A percentile compares a stretch with the other conserved stretches of the same genome.
Evolutionary conservation across 257 asterid genomes (phyloP).

Genomic region (Nicotiana paniculata): DNA sequence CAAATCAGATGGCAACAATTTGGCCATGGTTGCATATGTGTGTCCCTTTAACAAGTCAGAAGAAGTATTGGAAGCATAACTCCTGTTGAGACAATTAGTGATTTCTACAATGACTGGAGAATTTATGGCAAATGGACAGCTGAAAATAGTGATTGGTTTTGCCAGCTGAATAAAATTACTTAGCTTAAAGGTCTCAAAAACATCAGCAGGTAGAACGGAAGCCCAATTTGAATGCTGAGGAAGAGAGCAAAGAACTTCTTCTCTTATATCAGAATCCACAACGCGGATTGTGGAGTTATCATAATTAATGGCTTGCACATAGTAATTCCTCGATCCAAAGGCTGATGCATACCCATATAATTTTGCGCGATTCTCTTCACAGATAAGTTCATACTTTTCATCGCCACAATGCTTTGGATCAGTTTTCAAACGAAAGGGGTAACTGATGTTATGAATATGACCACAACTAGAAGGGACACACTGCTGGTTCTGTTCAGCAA

Average conservation of each 20-base stretch:
- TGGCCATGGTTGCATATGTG: conserved; percentile 10
- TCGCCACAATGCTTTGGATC: conserved; percentile 3
- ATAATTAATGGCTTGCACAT: conserved; percentile 24
- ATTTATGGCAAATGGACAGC: conserved; percentile 18
- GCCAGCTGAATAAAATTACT: no score
- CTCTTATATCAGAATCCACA: conserved; percentile 5
- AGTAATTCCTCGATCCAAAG: neutral
- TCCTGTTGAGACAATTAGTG: neutral
- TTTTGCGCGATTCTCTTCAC: neutral
- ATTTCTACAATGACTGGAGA: neutral
- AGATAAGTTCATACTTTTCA: neutral
- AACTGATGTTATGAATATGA: conserved; percentile 4
- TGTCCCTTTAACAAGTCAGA: no score
- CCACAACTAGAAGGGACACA: conserved; percentile 12
- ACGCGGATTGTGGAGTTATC: conserved; percentile 20
- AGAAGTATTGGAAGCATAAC: neutral
- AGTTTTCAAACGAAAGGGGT: conserved; percentile 4
- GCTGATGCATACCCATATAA: no score
- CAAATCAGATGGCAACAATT: neutral
- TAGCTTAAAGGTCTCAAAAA: no score
- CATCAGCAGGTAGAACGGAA: neutral
- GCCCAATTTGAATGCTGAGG: neutral
- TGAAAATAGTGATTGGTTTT: conserved; percentile 10
- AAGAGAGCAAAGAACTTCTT: conserved; percentile 17
- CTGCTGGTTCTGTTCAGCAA: neutral